phyloP scores from a whole-genome alignment of 331 rosid species.

The Erythrophleum ivorense region DNA sequence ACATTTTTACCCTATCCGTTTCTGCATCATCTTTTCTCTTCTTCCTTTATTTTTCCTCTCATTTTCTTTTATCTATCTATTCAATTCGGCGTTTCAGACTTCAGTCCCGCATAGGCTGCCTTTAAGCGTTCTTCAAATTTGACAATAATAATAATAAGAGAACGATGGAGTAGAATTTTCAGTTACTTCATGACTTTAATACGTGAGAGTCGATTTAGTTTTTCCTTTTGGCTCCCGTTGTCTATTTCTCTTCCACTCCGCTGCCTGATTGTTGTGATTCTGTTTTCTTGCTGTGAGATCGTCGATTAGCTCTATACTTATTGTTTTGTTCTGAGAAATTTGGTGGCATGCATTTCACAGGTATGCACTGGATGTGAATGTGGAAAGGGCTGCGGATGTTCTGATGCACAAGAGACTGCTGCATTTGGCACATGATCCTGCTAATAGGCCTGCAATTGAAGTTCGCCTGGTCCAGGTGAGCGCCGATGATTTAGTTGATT shows the following conservation, averaged over 20 bases:
- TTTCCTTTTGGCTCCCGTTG: neutral
- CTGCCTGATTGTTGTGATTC: constrained; percentile 28
- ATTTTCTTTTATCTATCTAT: neutral
- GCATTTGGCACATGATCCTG: constrained; percentile 87
- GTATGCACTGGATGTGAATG: constrained; percentile 95
- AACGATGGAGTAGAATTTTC: constrained; percentile 15
- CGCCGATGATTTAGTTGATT: constrained; percentile 21
- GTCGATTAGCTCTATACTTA: constrained; percentile 20
- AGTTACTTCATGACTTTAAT: constrained; percentile 2
- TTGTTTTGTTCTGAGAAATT: constrained; percentile 26
- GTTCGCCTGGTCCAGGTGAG: constrained; percentile 95
- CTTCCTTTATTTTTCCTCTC: neutral
- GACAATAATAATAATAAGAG: neutral
- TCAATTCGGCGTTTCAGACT: neutral
- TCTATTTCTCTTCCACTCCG: neutral
- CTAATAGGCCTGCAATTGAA: constrained; percentile 89
- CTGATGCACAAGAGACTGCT: constrained; percentile 89
- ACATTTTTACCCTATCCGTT: constrained; percentile 32
- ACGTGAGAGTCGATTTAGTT: neutral
- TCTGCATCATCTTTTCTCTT: constrained; percentile 18
- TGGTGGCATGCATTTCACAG: constrained; percentile 59
- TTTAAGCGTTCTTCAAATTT: constrained; percentile 15
- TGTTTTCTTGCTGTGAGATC: constrained; percentile 16
- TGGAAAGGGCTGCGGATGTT: constrained; percentile 96
- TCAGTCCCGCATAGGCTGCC: constrained; percentile 16